Percentiles rank a stretch among this genome's conserved stretches.
Evolutionary conservation across 2,329 filamentous ascomycete genomes (phyloP).

Genomic region (Pseudogymnoascus sp.): DNA sequence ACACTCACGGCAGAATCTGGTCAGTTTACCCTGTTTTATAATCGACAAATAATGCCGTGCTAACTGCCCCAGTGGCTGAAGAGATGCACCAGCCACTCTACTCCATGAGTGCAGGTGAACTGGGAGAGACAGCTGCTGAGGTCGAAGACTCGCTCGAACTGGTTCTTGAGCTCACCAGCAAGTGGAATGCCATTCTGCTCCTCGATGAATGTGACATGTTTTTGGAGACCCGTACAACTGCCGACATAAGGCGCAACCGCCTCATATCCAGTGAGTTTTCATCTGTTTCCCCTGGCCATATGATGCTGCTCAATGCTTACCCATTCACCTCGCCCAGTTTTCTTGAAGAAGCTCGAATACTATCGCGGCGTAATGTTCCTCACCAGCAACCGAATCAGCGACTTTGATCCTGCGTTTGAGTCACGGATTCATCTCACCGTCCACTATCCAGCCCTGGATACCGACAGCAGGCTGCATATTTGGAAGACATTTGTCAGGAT

Average conservation of each 20-base stretch:
- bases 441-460: slow-evolving; percentile 20
- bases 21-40: slow-evolving; percentile 31
- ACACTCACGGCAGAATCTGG: slow-evolving; percentile 57
- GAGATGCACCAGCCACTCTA: slow-evolving; percentile 41
- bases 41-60: neutral
- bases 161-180: slow-evolving; percentile 64
- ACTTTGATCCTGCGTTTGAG: slow-evolving; percentile 30
- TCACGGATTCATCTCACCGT: slow-evolving; percentile 28
- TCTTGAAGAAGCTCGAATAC: slow-evolving; percentile 32
- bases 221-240: slow-evolving; percentile 25
- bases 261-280: slow-evolving; percentile 24
- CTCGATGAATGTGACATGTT: slow-evolving; percentile 67
- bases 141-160: slow-evolving; percentile 54
- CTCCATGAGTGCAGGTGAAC: slow-evolving; percentile 53
- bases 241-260: slow-evolving; percentile 34
- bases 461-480: slow-evolving; percentile 17
- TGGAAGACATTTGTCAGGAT: slow-evolving; percentile 21
- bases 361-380: slow-evolving; percentile 34
- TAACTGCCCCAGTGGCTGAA: slow-evolving; percentile 34
- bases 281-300: neutral
- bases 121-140: slow-evolving; percentile 58
- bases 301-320: neutral
- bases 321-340: slow-evolving; percentile 18
- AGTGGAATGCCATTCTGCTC: slow-evolving; percentile 64
- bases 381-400: slow-evolving; percentile 29